Evolutionary conservation across 2,329 filamentous ascomycete genomes (phyloP), one percentile per base, ranked within the genome.

Genomic region (Fusarium torulosum): DNA sequence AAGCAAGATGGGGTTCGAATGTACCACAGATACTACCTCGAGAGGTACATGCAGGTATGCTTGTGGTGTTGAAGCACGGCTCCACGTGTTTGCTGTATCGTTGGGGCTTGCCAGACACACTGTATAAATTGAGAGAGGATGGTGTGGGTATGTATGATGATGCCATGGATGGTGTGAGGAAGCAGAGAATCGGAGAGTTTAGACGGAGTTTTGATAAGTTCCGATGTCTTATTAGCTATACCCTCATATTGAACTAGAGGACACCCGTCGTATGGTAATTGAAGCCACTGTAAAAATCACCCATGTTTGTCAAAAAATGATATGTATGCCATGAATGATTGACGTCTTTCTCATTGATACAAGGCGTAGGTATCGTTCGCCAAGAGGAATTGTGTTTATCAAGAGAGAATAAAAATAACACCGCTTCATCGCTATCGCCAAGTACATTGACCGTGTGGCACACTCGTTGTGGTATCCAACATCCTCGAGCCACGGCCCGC

Each of bases 371-470:
- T 49, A 60, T 37, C 53, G 40, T 40, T 52, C 55, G 52, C 47
- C 53, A 67, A 58, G 53, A 59, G 55, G 53, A 59, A 50, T 55
- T 69, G 59, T 57, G 29, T 45, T 58, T 23, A 66, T 51, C 53
- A 60, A 41, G 53, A 67, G 57, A 70, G 51, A 63, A 63, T 47
- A 45, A 58, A 58, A 51, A 61, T 29, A 60, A 59, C 53, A 66
- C 67, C 66, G 45, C 61, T 66, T 65, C 69, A 56, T 73, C 59
- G 63, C 69, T 61, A 52, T 57, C 61, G 59, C 53, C 57, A 59
- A 67, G 66, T 49, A 62, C 49, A 71, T 67, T 50, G 62, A 67
- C 67, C 60, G 51, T 46, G 45, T 62, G 29, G 50, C 45, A 49
- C 50, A 59, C 56, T 45, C 59, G 63, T 33, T 61, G 63, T 63